These are phyloP conservation scores for Russula foetens DNA, from an alignment of 768 basidiomycete species.

Conservation along the genomic window DNA sequence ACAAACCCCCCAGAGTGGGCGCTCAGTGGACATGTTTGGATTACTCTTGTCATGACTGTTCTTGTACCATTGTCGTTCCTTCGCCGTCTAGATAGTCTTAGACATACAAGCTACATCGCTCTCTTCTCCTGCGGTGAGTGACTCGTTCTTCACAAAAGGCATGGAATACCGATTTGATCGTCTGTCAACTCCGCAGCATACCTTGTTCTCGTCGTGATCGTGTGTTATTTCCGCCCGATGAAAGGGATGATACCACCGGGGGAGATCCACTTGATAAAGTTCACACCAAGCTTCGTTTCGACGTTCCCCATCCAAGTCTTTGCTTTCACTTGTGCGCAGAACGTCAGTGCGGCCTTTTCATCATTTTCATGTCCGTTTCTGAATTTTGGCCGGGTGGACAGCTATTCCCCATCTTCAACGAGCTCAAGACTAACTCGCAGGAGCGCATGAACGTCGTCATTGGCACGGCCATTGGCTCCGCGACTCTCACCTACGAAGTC, in stretches of 20 bases:
- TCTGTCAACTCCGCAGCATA: conserved; percentile 41
- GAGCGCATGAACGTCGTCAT: conserved; percentile 82
- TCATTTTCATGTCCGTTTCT: neutral
- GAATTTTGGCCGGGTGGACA: conserved; percentile 28
- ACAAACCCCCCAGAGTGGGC: conserved; percentile 69
- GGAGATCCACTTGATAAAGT: conserved; percentile 61
- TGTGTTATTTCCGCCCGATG: conserved; percentile 70
- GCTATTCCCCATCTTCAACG: conserved; percentile 94
- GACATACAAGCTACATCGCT: conserved; percentile 88
- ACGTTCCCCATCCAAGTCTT: conserved; percentile 93
- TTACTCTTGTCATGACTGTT: conserved; percentile 65
- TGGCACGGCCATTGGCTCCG: conserved; percentile 76
- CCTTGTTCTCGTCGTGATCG: conserved; percentile 69
- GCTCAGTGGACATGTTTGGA: conserved; percentile 74
- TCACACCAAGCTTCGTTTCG: conserved; percentile 70
- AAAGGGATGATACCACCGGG: conserved; percentile 55
- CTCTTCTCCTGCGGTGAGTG: conserved; percentile 80
- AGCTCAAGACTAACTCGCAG: conserved; percentile 76
- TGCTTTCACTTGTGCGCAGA: conserved; percentile 89
- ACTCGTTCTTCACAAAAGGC: neutral
- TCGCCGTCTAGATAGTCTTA: conserved; percentile 72
- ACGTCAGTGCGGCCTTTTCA: conserved; percentile 42
- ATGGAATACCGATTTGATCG: conserved; percentile 1
- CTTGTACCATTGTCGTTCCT: conserved; percentile 80
- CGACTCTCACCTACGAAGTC: conserved; percentile 77